Conservation (phyloP, 148 eudicot species). For the Fallopia convolvulus region DNA sequence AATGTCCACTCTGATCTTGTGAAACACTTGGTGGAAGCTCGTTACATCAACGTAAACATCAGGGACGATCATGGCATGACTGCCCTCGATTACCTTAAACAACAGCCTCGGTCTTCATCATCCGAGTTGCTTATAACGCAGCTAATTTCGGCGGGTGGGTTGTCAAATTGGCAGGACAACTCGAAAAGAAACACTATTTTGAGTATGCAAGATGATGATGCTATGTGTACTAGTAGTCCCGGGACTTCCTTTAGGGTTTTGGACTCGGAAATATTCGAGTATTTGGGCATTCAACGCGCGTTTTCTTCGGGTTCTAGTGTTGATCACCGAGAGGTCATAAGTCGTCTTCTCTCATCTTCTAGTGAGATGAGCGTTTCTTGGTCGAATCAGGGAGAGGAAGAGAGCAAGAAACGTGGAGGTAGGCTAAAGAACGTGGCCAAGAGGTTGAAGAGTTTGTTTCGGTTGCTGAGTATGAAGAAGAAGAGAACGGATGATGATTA, state of each 20-base stretch:
- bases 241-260: slow-evolving; percentile 71
- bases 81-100: slow-evolving; percentile 80
- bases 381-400: slow-evolving; percentile 21
- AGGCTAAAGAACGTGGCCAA: slow-evolving; percentile 34
- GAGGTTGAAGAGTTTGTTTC: slow-evolving; percentile 49
- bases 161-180: slow-evolving; percentile 55
- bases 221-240: slow-evolving; percentile 60
- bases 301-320: slow-evolving; percentile 22
- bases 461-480: slow-evolving; percentile 48
- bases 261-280: slow-evolving; percentile 56
- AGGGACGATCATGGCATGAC: slow-evolving; percentile 65
- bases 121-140: slow-evolving; percentile 60
- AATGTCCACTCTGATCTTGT: slow-evolving; percentile 63
- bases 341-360: slow-evolving; percentile 24
- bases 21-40: slow-evolving; percentile 52
- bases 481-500: slow-evolving; percentile 29
- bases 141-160: slow-evolving; percentile 79
- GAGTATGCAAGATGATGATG: slow-evolving; percentile 41
- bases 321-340: slow-evolving; percentile 15
- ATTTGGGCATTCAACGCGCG: slow-evolving; percentile 43
- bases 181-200: slow-evolving; percentile 49
- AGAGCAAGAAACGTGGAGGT: slow-evolving; percentile 27
- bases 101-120: slow-evolving; percentile 58
- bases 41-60: slow-evolving; percentile 48
- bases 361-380: slow-evolving; percentile 30